A percentile compares a stretch with the other conserved stretches of the same genome.
These are phyloP conservation scores for Trichoderma harzianum DNA, from an alignment of 2,329 filamentous ascomycete genomes.

Conservation along the genomic window DNA sequence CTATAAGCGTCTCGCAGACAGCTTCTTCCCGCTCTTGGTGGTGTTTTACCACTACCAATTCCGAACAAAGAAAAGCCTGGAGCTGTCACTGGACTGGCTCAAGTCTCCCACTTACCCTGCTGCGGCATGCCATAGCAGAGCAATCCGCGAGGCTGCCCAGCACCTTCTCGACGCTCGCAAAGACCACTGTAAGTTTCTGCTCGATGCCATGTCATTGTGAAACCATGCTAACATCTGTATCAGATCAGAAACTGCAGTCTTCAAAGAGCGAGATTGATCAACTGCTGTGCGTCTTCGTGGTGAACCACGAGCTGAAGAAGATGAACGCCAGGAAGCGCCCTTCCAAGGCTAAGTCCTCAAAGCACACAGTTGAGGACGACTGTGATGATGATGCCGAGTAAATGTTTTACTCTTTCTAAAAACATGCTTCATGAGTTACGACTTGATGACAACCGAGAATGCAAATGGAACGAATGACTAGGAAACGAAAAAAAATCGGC, in stretches of 20 bases:
- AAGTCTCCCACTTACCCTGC: constrained; percentile 29
- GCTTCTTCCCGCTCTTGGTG: constrained; percentile 38
- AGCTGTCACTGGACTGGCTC: constrained; percentile 39
- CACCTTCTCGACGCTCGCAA: constrained; percentile 35
- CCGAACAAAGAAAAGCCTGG: constrained; percentile 39
- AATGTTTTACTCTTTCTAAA: neutral
- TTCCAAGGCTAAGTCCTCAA: constrained; percentile 27
- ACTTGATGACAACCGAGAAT: neutral
- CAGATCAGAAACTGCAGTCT: constrained; percentile 33
- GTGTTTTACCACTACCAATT: constrained; percentile 42
- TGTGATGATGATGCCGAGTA: constrained; percentile 29
- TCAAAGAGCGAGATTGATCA: constrained; percentile 33
- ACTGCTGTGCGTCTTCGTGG: constrained; percentile 34
- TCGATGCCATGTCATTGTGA: neutral
- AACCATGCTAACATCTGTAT: neutral
- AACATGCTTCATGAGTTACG: constrained; percentile 15
- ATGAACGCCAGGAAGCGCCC: constrained; percentile 34
- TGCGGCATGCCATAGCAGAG: constrained; percentile 27
- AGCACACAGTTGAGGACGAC: constrained; percentile 24
- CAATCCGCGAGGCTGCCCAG: constrained; percentile 29
- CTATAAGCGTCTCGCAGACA: constrained; percentile 31
- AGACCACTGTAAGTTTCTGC: constrained; percentile 34
- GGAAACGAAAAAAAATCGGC: neutral
- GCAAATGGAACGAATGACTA: neutral
- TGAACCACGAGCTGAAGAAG: constrained; percentile 41